phyloP scores from a whole-genome alignment of 805 yeast genomes.

The Lipomyces chichibuensis region DNA sequence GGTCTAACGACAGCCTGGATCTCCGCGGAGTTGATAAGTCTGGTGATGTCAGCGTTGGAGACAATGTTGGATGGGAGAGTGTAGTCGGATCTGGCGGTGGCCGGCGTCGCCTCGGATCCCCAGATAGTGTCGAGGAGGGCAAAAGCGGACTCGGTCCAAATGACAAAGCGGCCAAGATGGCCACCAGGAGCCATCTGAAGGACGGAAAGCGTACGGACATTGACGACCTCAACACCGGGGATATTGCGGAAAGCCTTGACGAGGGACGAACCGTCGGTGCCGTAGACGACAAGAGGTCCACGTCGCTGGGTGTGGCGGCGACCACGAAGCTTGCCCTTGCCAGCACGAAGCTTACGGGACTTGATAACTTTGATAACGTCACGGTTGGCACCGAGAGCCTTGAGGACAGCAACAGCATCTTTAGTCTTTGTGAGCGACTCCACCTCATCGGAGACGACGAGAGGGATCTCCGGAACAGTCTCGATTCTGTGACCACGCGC shows the following conservation, averaged over 20 bases:
- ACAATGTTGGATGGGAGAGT: conserved; percentile 91
- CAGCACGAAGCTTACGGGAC: conserved; percentile 99
- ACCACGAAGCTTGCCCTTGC: conserved; percentile 99
- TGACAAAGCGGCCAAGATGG: conserved; percentile 98
- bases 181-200: conserved; percentile 99
- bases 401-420: conserved; percentile 97
- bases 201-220: conserved; percentile 88
- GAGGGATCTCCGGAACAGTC: conserved; percentile 96
- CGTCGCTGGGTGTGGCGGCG: conserved; percentile 99
- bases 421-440: conserved; percentile 95
- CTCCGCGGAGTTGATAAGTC: conserved; percentile 98
- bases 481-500: conserved; percentile 99
- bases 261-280: conserved; percentile 88
- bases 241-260: conserved; percentile 99
- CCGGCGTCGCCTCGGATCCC: conserved; percentile 89
- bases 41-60: conserved; percentile 92
- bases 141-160: conserved; percentile 99
- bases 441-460: conserved; percentile 90
- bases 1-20: conserved; percentile 96
- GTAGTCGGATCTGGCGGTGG: conserved; percentile 86
- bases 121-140: conserved; percentile 94
- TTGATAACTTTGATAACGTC: conserved; percentile 97
- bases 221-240: conserved; percentile 98
- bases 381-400: conserved; percentile 98
- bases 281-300: conserved; percentile 99